Evolutionary conservation across 176 grass and related monocot species (phyloP).

Genomic region (Zizania latifolia): DNA sequence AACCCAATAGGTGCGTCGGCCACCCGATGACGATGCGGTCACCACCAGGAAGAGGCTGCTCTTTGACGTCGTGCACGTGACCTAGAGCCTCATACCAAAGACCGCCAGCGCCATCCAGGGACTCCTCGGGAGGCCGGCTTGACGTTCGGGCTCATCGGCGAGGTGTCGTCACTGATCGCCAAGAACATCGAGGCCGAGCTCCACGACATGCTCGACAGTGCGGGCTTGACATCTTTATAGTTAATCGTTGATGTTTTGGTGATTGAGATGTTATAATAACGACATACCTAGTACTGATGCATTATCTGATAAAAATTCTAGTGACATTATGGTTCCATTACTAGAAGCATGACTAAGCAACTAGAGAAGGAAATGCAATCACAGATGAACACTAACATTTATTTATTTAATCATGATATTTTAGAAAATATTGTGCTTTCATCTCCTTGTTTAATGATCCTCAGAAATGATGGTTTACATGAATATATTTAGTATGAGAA

Average conservation of each 20-base stretch:
- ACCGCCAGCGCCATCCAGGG: slow-evolving; percentile 20
- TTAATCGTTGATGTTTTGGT: no score
- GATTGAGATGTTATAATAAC: no score
- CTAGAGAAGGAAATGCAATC: no score
- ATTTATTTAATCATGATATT: no score
- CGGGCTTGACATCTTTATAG: no score
- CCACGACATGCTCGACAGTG: background rate
- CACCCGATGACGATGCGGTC: background rate
- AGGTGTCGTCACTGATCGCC: slow-evolving; percentile 18
- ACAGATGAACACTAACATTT: no score
- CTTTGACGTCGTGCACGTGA: slow-evolving; percentile 7
- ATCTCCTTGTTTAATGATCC: no score
- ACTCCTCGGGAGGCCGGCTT: slow-evolving; percentile 22
- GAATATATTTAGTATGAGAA: no score
- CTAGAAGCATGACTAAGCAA: background rate
- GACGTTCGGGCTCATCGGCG: slow-evolving; percentile 5
- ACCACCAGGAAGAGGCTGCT: background rate
- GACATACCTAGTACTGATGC: background rate
- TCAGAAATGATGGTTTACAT: no score
- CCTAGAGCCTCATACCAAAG: slow-evolving; percentile 15
- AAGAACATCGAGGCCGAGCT: slow-evolving; percentile 26
- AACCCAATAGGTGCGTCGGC: slow-evolving; percentile 38
- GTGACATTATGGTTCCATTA: no score
- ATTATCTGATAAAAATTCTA: background rate
- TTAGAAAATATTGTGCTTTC: no score